Conservation (phyloP, 2,329 filamentous ascomycete species). For the Talaromyces marneffei region DNA sequence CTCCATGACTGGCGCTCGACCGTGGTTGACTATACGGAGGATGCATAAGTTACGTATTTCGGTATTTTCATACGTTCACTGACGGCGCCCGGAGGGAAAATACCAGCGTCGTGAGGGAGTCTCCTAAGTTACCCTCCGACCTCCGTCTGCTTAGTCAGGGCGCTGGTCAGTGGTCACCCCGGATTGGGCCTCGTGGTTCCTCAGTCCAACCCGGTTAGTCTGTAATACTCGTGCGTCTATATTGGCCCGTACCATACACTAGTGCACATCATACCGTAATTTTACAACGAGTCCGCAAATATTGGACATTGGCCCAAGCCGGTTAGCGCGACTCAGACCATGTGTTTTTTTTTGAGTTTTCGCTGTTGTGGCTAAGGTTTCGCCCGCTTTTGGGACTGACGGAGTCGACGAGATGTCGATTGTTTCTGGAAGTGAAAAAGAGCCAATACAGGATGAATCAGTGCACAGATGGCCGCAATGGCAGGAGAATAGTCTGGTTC, state of each 20-base stretch:
- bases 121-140: conserved; percentile 1
- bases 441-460: neutral
- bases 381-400: neutral
- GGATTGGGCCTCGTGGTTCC: neutral
- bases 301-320: neutral
- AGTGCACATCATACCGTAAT: conserved; percentile 4
- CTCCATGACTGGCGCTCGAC: neutral
- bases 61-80: neutral
- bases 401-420: neutral
- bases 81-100: no score
- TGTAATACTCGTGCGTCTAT: neutral
- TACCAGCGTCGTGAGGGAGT: no score
- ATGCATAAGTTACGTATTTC: no score
- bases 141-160: neutral
- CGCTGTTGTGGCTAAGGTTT: no score
- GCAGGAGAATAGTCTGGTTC: neutral
- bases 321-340: neutral
- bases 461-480: neutral
- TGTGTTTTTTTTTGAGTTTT: conserved; percentile 5
- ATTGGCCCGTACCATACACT: neutral
- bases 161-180: neutral
- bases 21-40: neutral
- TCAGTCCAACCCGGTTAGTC: neutral
- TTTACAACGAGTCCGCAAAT: neutral
- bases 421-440: neutral